Conservation (phyloP, 805 yeast species). For the Starmerella powellii region DNA sequence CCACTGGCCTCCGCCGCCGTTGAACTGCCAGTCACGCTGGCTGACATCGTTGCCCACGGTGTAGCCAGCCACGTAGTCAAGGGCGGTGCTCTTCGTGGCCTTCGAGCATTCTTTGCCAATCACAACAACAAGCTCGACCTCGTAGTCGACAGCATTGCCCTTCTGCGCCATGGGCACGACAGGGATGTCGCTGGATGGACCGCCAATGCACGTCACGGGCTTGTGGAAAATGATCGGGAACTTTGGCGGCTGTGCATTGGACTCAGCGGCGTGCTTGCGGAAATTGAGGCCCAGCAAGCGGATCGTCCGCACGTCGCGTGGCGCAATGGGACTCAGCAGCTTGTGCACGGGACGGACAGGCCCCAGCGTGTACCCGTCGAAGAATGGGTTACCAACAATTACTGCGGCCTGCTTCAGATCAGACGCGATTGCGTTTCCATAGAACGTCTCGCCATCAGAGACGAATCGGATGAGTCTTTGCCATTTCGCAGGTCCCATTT, state of each 20-base stretch:
- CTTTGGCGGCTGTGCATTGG: conserved; percentile 34
- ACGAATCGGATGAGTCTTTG: conserved; percentile 36
- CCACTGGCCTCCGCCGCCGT: conserved; percentile 44
- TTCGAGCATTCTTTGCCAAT: conserved; percentile 41
- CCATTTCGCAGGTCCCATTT: conserved; percentile 16
- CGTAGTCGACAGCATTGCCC: conserved; percentile 36
- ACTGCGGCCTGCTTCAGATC: conserved; percentile 33
- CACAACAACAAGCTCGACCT: conserved; percentile 42
- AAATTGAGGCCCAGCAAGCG: conserved; percentile 45
- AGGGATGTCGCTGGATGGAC: conserved; percentile 34
- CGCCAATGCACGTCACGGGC: conserved; percentile 37
- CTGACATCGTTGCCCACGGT: conserved; percentile 46
- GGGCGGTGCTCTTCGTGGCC: conserved; percentile 35
- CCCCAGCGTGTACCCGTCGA: conserved; percentile 30
- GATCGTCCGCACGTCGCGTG: conserved; percentile 32
- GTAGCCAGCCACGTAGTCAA: conserved; percentile 40
- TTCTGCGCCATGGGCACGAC: conserved; percentile 30
- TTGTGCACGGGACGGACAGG: conserved; percentile 27
- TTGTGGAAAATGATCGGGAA: conserved; percentile 42
- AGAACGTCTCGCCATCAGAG: conserved; percentile 35
- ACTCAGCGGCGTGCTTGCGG: conserved; percentile 34
- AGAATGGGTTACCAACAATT: conserved; percentile 39
- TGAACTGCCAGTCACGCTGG: conserved; percentile 45
- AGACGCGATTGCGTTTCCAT: conserved; percentile 41
- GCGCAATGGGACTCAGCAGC: conserved; percentile 35